phyloP scores from a whole-genome alignment of 345 rosid species.

The Hibiscus mutabilis region DNA sequence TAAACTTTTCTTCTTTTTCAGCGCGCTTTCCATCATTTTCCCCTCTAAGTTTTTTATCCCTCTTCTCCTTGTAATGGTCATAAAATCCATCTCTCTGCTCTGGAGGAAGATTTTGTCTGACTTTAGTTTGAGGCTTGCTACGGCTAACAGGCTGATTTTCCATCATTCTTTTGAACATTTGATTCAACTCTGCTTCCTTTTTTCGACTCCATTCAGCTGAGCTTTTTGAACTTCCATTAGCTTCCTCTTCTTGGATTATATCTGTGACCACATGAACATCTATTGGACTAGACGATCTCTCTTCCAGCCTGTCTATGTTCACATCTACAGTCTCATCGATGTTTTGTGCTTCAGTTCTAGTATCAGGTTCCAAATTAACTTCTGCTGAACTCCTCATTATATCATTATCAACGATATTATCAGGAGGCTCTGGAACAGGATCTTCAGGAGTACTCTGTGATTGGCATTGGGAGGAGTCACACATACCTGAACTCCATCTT shows the following conservation, averaged over 20 bases:
- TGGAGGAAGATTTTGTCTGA: slow-evolving; percentile 21
- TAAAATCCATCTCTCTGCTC: slow-evolving; percentile 54
- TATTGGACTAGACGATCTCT: slow-evolving; percentile 13
- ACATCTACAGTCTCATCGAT: slow-evolving; percentile 20
- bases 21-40: slow-evolving; percentile 42
- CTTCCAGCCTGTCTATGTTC: slow-evolving; percentile 23
- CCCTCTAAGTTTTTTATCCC: slow-evolving; percentile 54
- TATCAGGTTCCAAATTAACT: slow-evolving; percentile 26
- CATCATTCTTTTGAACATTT: slow-evolving; percentile 45
- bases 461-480: slow-evolving; percentile 32
- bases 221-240: slow-evolving; percentile 21
- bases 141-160: slow-evolving; percentile 23
- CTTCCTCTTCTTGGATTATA: slow-evolving; percentile 23
- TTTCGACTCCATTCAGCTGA: slow-evolving; percentile 45
- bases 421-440: slow-evolving; percentile 16
- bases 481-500: slow-evolving; percentile 56
- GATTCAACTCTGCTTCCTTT: slow-evolving; percentile 51
- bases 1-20: slow-evolving; percentile 44
- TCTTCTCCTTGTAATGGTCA: slow-evolving; percentile 48
- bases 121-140: slow-evolving; percentile 19
- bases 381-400: slow-evolving; percentile 17
- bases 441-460: slow-evolving; percentile 23
- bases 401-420: slow-evolving; percentile 21
- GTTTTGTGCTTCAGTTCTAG: slow-evolving; percentile 13
- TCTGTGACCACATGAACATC: slow-evolving; percentile 19